Conservation (phyloP, 805 yeast genomes). For the Schwanniomyces polymorphus region DNA sequence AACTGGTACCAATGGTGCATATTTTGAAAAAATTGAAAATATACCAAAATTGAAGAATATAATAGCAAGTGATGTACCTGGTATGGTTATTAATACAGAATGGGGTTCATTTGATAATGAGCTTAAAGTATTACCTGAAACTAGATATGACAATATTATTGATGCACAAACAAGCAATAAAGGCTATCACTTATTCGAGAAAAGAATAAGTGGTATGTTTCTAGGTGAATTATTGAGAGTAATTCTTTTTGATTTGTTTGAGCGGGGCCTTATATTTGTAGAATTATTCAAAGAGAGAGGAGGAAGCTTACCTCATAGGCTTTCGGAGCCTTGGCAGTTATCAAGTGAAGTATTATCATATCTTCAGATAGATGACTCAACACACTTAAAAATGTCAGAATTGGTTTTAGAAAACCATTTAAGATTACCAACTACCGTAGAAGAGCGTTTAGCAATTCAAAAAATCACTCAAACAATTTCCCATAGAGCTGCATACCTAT, state of each 20-base stretch:
- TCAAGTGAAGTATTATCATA: constrained; percentile 83
- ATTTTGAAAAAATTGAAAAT: constrained; percentile 71
- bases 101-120: constrained; percentile 98
- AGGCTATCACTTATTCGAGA: constrained; percentile 90
- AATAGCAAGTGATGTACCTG: constrained; percentile 48
- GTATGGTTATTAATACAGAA: constrained; percentile 92
- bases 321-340: constrained; percentile 74
- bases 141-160: constrained; percentile 71
- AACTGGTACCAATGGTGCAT: constrained; percentile 97
- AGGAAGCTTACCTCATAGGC: constrained; percentile 56
- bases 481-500: constrained; percentile 82
- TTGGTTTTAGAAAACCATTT: constrained; percentile 63
- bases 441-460: constrained; percentile 76
- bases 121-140: constrained; percentile 69
- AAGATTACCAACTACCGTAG: constrained; percentile 65
- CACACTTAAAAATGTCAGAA: constrained; percentile 69
- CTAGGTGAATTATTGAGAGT: constrained; percentile 86
- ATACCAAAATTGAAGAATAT: constrained; percentile 66
- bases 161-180: constrained; percentile 77
- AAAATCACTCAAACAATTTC: constrained; percentile 75
- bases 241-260: constrained; percentile 65
- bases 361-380: constrained; percentile 82
- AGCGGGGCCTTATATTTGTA: constrained; percentile 55
- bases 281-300: constrained; percentile 47
- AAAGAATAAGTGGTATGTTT: constrained; percentile 89